Evolutionary conservation across 805 yeast species (phyloP).

Genomic region (Tetrapisispora namnaoensis): DNA sequence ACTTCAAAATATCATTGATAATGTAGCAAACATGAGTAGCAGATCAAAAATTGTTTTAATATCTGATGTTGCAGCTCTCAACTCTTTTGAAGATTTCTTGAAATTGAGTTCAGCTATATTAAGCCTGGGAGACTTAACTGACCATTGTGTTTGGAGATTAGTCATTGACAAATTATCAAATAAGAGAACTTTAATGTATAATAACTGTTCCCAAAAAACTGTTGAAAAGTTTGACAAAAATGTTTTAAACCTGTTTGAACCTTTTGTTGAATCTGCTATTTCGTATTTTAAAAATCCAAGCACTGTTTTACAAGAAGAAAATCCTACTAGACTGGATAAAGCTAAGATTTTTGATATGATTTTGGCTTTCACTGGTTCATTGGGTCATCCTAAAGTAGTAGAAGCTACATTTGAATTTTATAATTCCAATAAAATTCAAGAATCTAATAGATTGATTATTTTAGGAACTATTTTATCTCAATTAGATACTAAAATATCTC

Average conservation of each 20-base stretch:
- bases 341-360: constrained; percentile 20
- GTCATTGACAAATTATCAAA: constrained; percentile 18
- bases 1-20: constrained; percentile 32
- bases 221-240: constrained; percentile 16
- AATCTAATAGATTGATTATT: constrained; percentile 28
- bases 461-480: constrained; percentile 36
- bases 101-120: constrained; percentile 4
- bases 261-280: constrained; percentile 35
- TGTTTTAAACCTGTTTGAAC: constrained; percentile 37
- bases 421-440: constrained; percentile 1
- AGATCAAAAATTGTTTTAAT: constrained; percentile 46
- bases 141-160: constrained; percentile 35
- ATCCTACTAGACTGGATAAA: constrained; percentile 23
- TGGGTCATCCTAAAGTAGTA: constrained; percentile 8
- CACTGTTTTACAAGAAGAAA: constrained; percentile 18
- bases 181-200: constrained; percentile 6
- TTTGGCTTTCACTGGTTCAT: constrained; percentile 7
- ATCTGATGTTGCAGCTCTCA: constrained; percentile 46
- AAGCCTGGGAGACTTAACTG: constrained; percentile 5
- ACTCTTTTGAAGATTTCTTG: constrained; percentile 31
- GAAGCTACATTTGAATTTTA: constrained; percentile 4
- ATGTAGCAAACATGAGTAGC: constrained; percentile 32
- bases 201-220: constrained; percentile 15
- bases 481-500: constrained; percentile 22
- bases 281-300: constrained; percentile 24